Conservation (phyloP, 169 alveolate genomes). For the Condylostoma magnum region DNA sequence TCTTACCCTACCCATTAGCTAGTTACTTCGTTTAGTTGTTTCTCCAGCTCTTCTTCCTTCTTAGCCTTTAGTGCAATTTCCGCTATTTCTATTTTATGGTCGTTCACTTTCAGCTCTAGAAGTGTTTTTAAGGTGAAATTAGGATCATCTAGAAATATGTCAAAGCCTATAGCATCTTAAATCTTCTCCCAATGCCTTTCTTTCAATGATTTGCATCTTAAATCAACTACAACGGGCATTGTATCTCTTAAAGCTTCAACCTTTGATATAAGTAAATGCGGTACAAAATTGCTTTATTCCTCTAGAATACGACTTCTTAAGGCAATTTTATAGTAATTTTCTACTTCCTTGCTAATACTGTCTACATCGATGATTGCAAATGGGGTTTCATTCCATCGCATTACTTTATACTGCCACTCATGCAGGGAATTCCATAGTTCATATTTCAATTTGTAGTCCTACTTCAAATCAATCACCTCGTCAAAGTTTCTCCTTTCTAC, state of each 20-base stretch:
- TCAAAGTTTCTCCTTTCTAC: slow-evolving; percentile 36
- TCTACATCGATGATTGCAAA: slow-evolving; percentile 68
- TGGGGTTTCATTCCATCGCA: slow-evolving; percentile 64
- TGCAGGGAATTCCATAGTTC: slow-evolving; percentile 73
- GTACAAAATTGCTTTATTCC: slow-evolving; percentile 54
- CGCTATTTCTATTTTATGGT: slow-evolving; percentile 69
- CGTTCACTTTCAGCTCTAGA: slow-evolving; percentile 58
- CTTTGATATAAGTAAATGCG: slow-evolving; percentile 44
- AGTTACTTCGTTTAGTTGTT: slow-evolving; percentile 80
- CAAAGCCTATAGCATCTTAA: slow-evolving; percentile 25
- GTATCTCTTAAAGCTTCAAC: slow-evolving; percentile 70
- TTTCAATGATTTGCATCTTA: slow-evolving; percentile 76
- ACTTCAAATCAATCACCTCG: slow-evolving; percentile 31
- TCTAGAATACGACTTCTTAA: slow-evolving; percentile 38
- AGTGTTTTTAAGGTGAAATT: slow-evolving; percentile 68
- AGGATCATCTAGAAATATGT: slow-evolving; percentile 51
- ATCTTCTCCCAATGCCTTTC: slow-evolving; percentile 51
- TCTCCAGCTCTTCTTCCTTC: slow-evolving; percentile 87
- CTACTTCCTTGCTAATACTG: slow-evolving; percentile 66
- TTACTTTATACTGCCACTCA: slow-evolving; percentile 69
- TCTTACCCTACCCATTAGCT: slow-evolving; percentile 74
- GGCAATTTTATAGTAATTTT: slow-evolving; percentile 56
- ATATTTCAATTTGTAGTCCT: slow-evolving; percentile 47
- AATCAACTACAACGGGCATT: slow-evolving; percentile 74
- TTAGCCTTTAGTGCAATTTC: slow-evolving; percentile 90